Percentiles rank a stretch among this genome's conserved stretches.
Conservation (phyloP, 2,329 filamentous ascomycete genomes). For the Thermochaetoides dissita region DNA sequence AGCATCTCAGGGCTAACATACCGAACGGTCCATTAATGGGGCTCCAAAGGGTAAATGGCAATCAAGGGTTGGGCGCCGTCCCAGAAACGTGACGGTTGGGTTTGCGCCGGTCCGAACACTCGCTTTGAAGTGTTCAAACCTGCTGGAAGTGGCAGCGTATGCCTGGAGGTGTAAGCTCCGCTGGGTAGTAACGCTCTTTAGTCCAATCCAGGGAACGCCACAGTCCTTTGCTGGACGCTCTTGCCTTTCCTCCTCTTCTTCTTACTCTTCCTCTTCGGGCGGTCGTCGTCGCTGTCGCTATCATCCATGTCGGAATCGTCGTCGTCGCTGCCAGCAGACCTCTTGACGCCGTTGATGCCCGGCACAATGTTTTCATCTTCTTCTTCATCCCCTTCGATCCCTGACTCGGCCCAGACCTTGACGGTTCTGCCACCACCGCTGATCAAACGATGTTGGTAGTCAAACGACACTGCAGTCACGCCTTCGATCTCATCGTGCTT, state of each 20-base stretch:
- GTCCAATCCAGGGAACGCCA: slow-evolving; percentile 21
- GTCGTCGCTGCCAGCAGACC: slow-evolving; percentile 32
- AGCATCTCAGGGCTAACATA: no score
- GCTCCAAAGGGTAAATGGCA: no score
- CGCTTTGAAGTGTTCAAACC: no score
- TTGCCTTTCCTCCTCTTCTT: slow-evolving; percentile 23
- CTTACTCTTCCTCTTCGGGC: slow-evolving; percentile 15
- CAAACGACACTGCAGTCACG: slow-evolving; percentile 69
- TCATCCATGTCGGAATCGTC: slow-evolving; percentile 28
- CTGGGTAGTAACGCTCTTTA: slow-evolving; percentile 6
- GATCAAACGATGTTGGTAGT: slow-evolving; percentile 74
- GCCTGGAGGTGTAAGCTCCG: no score
- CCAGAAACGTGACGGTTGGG: no score
- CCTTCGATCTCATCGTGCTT: slow-evolving; percentile 81
- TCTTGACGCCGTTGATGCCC: slow-evolving; percentile 29
- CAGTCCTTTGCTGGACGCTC: slow-evolving; percentile 10
- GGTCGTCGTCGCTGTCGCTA: slow-evolving; percentile 28
- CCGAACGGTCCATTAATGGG: no score
- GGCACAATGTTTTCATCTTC: slow-evolving; percentile 36
- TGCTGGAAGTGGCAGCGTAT: no score
- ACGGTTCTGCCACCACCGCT: slow-evolving; percentile 74
- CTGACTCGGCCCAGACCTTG: slow-evolving; percentile 77
- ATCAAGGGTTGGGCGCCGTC: no score
- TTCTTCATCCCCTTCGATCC: slow-evolving; percentile 28
- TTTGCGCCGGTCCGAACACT: no score